A percentile compares a stretch with the other conserved stretches of the same genome.
These are phyloP conservation scores for Saitozyma sp. DNA, from an alignment of 768 basidiomycete genomes.

Conservation along the genomic window DNA sequence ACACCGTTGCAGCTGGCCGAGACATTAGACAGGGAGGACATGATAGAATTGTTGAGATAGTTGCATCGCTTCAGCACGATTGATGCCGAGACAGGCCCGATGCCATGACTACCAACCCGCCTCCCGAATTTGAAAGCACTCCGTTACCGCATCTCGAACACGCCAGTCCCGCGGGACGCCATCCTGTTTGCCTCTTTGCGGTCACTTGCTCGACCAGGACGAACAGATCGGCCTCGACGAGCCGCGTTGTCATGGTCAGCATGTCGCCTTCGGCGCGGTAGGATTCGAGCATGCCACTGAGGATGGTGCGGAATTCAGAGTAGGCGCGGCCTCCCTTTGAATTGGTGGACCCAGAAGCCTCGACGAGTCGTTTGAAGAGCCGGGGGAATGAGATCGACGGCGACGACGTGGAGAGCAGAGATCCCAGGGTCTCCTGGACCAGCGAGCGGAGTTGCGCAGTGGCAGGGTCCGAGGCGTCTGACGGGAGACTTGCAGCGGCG, in stretches of 20 bases:
- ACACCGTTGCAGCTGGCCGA: constrained; percentile 64
- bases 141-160: constrained; percentile 13
- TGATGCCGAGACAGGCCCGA: constrained; percentile 11
- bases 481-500: constrained; percentile 51
- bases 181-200: constrained; percentile 39
- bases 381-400: constrained; percentile 83
- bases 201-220: constrained; percentile 64
- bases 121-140: not conserved
- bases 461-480: constrained; percentile 54
- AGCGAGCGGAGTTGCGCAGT: constrained; percentile 61
- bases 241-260: constrained; percentile 75
- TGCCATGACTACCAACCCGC: constrained; percentile 5
- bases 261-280: constrained; percentile 91
- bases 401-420: constrained; percentile 67
- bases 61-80: too few species aligned
- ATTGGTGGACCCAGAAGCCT: constrained; percentile 56
- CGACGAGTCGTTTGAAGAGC: constrained; percentile 87
- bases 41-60: constrained; percentile 54
- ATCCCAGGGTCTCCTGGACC: constrained; percentile 78
- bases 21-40: constrained; percentile 61
- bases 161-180: constrained; percentile 36
- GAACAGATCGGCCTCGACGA: constrained; percentile 80
- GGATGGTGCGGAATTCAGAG: constrained; percentile 84
- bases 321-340: constrained; percentile 56
- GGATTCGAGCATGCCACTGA: constrained; percentile 93